A percentile compares a stretch with the other conserved stretches of the same genome.
phyloP scores from a whole-genome alignment of 2,329 filamentous ascomycete genomes.

The Byssochlamys sp. region DNA sequence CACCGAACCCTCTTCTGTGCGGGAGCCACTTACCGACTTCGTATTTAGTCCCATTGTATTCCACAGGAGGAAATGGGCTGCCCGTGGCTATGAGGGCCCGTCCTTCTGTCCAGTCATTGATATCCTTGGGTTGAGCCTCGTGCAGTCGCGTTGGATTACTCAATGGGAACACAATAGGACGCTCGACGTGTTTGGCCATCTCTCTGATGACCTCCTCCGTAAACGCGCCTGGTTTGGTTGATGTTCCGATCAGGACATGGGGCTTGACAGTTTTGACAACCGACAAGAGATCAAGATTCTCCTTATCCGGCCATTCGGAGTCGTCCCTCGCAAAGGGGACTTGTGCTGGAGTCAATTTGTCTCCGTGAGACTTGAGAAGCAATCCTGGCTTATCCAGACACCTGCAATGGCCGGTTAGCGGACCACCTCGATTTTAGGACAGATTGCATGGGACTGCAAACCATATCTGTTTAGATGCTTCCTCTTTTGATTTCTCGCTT shows the following conservation, averaged over 20 bases:
- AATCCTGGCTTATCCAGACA: slow-evolving; percentile 74
- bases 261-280: slow-evolving; percentile 64
- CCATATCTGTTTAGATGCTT: slow-evolving; percentile 73
- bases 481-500: slow-evolving; percentile 56
- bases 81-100: slow-evolving; percentile 73
- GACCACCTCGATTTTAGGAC: neutral
- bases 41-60: slow-evolving; percentile 45
- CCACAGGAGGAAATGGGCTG: slow-evolving; percentile 68
- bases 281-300: slow-evolving; percentile 51
- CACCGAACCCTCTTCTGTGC: slow-evolving; percentile 1
- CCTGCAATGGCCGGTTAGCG: slow-evolving; percentile 37
- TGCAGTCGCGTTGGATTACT: slow-evolving; percentile 78
- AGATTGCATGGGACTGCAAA: slow-evolving; percentile 22
- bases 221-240: slow-evolving; percentile 66
- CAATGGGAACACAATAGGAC: slow-evolving; percentile 70
- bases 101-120: slow-evolving; percentile 69
- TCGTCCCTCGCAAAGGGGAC: slow-evolving; percentile 55
- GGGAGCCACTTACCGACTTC: slow-evolving; percentile 41
- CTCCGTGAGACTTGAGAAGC: slow-evolving; percentile 53
- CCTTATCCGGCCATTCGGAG: slow-evolving; percentile 50
- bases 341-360: slow-evolving; percentile 59
- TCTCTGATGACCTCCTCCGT: slow-evolving; percentile 63
- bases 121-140: slow-evolving; percentile 67
- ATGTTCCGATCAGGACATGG: slow-evolving; percentile 75
- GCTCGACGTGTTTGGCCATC: slow-evolving; percentile 63